Percentiles rank a stretch among this genome's conserved stretches.
Conservation (phyloP, 495 filamentous ascomycete genomes). For the Xylaria intraflava region DNA sequence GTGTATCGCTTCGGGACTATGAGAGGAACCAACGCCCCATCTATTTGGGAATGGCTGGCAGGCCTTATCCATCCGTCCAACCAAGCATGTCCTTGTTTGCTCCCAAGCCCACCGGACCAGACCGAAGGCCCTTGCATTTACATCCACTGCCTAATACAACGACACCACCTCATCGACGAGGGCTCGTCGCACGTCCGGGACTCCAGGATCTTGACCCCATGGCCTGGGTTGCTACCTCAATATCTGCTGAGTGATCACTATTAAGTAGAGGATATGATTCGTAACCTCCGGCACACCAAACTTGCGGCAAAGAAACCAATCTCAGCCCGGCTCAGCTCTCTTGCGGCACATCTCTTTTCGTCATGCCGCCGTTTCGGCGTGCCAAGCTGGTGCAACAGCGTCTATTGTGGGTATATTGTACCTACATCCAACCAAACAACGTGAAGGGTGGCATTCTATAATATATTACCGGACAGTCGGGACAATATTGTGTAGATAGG, state of each 20-base stretch:
- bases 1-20: background rate
- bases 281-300: too few species aligned
- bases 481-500: background rate
- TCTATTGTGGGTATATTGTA: background rate
- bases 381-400: background rate
- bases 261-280: too few species aligned
- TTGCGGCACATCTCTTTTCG: background rate
- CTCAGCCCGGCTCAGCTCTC: background rate
- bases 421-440: too few species aligned
- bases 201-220: too few species aligned
- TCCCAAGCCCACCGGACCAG: background rate
- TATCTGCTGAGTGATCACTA: too few species aligned
- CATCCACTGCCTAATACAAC: background rate
- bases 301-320: background rate
- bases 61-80: too few species aligned
- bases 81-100: too few species aligned
- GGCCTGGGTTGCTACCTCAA: too few species aligned
- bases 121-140: background rate
- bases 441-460: too few species aligned
- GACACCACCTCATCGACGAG: background rate
- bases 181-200: too few species aligned
- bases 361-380: background rate
- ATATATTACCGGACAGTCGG: background rate
- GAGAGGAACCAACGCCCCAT: background rate
- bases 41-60: too few species aligned